These are phyloP conservation scores for Shiraia sp. DNA, from an alignment of 2,329 filamentous ascomycete genomes.

Conservation along the genomic window DNA sequence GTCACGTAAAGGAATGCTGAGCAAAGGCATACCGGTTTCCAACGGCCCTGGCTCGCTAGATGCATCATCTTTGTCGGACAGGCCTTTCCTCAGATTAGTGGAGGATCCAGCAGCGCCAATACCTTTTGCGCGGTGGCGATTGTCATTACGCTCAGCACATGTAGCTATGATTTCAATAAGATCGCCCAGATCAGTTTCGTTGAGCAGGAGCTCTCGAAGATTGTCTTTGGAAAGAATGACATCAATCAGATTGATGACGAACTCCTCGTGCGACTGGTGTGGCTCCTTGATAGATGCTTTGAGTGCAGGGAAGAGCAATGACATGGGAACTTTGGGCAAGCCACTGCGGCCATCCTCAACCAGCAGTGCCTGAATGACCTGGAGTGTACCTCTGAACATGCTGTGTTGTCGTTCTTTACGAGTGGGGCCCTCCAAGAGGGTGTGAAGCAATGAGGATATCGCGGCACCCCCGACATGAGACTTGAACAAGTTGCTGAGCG, in stretches of 20 bases:
- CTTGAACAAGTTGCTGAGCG: slow-evolving; percentile 69
- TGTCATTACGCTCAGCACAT: slow-evolving; percentile 50
- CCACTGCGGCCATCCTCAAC: slow-evolving; percentile 38
- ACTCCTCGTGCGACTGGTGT: slow-evolving; percentile 41
- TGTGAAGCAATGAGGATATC: slow-evolving; percentile 66
- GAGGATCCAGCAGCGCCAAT: not conserved
- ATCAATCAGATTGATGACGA: slow-evolving; percentile 57
- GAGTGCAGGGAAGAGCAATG: slow-evolving; percentile 38
- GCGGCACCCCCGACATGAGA: slow-evolving; percentile 75
- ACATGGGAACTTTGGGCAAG: slow-evolving; percentile 40
- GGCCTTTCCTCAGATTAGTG: no score
- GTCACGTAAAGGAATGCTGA: no score
- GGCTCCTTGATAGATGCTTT: slow-evolving; percentile 35
- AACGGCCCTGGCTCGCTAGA: no score
- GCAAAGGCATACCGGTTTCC: not conserved
- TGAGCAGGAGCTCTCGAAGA: slow-evolving; percentile 60
- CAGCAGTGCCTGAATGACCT: slow-evolving; percentile 36
- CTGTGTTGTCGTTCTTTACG: slow-evolving; percentile 27
- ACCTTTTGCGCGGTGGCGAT: slow-evolving; percentile 14
- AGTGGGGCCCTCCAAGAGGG: slow-evolving; percentile 42
- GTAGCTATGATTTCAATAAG: slow-evolving; percentile 63
- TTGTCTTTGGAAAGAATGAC: slow-evolving; percentile 50
- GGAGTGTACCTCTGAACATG: slow-evolving; percentile 34
- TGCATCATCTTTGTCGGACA: no score
- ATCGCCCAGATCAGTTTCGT: slow-evolving; percentile 69